Conservation (phyloP, 176 grass and related monocot genomes). For the Oryza coarctata region DNA sequence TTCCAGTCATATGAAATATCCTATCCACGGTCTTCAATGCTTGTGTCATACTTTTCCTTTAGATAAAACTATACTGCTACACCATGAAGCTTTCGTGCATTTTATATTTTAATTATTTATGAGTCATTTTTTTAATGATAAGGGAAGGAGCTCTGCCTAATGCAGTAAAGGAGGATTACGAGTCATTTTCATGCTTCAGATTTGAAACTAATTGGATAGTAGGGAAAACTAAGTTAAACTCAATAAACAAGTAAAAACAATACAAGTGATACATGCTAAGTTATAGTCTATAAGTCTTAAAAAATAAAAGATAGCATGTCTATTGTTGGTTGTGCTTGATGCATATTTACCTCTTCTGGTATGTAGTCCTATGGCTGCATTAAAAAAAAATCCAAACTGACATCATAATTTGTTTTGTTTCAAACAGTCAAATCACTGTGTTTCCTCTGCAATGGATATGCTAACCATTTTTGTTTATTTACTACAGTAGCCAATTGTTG, state of each 20-base stretch:
- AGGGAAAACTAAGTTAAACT: not conserved
- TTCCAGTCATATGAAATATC: too few relatives aligned
- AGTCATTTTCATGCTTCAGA: constrained; percentile 22
- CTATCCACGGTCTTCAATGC: too few relatives aligned
- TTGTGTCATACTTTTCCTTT: too few relatives aligned
- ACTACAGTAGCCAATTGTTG: constrained; percentile 16
- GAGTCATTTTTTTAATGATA: too few relatives aligned
- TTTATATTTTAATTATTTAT: not conserved
- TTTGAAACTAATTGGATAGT: not conserved
- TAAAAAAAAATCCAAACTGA: not conserved
- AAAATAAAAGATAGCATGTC: not conserved
- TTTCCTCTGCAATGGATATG: constrained; percentile 14
- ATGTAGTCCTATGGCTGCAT: constrained; percentile 7
- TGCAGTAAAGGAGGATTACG: too few relatives aligned
- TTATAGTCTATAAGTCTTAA: not conserved
- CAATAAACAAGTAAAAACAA: not conserved
- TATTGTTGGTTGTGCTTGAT: not conserved
- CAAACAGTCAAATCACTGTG: not conserved
- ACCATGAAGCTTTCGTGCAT: not conserved
- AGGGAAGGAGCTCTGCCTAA: too few relatives aligned
- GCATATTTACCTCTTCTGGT: not conserved
- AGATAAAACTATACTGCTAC: not conserved
- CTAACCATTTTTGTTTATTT: constrained; percentile 2
- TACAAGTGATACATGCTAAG: not conserved
- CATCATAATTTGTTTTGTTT: constrained; percentile 5